Evolutionary conservation across 352 stramenopile species (phyloP).

Genomic region (Pythium vanterpoolii): DNA sequence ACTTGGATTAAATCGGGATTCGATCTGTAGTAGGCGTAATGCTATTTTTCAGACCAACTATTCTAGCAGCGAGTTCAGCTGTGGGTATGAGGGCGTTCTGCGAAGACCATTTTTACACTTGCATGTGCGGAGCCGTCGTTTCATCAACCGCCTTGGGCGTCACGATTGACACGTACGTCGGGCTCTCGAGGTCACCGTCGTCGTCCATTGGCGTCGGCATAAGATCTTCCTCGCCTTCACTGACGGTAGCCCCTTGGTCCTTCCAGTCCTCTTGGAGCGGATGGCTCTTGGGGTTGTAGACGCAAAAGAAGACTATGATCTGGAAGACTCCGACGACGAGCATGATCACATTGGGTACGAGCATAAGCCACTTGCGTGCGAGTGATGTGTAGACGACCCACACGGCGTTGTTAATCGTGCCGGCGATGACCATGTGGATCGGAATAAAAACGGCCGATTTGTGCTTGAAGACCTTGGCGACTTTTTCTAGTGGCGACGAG

Average conservation of each 20-base stretch:
- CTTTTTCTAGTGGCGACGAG: slow-evolving; percentile 52
- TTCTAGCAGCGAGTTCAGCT: too few relatives aligned
- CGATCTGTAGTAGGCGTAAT: too few relatives aligned
- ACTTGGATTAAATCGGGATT: too few relatives aligned
- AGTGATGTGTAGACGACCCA: slow-evolving; percentile 55
- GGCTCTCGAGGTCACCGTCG: slow-evolving; percentile 9
- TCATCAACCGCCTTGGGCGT: slow-evolving; percentile 1
- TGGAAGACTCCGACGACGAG: slow-evolving; percentile 33
- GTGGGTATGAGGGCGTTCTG: too few relatives aligned
- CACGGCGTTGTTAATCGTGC: slow-evolving; percentile 45
- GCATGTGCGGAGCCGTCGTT: background rate
- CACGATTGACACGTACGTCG: background rate
- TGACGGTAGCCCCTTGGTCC: slow-evolving; percentile 1
- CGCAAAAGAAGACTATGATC: slow-evolving; percentile 37
- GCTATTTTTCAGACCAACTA: too few relatives aligned
- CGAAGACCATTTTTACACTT: background rate
- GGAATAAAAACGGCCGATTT: slow-evolving; percentile 53
- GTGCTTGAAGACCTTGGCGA: slow-evolving; percentile 43
- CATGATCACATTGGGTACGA: slow-evolving; percentile 44
- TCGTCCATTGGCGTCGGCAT: slow-evolving; percentile 8
- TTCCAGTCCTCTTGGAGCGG: slow-evolving; percentile 27
- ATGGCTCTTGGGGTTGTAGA: slow-evolving; percentile 50
- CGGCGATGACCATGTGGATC: slow-evolving; percentile 57
- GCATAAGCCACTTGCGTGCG: slow-evolving; percentile 46
- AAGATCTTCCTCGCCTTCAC: background rate